phyloP scores from a whole-genome alignment of 768 basidiomycete genomes.

The Phlebiopsis gigantea region DNA sequence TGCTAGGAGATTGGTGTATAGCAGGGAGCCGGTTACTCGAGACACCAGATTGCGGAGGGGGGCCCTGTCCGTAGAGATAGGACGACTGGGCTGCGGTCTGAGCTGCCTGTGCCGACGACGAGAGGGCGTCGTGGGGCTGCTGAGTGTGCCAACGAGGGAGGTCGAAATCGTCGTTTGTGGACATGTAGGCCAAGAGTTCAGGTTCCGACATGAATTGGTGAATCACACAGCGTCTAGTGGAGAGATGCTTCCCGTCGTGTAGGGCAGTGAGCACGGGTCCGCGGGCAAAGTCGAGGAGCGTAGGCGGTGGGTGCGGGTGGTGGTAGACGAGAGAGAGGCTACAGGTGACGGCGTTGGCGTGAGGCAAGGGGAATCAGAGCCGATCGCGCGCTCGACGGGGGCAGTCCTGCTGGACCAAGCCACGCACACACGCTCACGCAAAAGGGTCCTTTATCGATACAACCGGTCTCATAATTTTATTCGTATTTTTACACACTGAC shows the following conservation, averaged over 20 bases:
- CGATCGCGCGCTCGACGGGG: conserved; percentile 14
- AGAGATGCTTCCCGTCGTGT: conserved; percentile 7
- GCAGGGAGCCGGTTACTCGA: conserved; percentile 41
- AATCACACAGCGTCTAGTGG: conserved; percentile 9
- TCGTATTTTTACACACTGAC: conserved; percentile 1
- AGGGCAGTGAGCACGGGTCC: conserved; percentile 11
- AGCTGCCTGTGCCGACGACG: conserved; percentile 60
- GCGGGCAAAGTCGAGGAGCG: conserved; percentile 16
- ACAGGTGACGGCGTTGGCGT: conserved; percentile 9
- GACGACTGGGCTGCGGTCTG: conserved; percentile 41
- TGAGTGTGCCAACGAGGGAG: conserved; percentile 53
- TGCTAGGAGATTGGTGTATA: conserved; percentile 40
- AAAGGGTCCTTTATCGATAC: conserved; percentile 5
- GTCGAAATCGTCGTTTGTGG: conserved; percentile 79
- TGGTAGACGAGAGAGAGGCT: conserved; percentile 14
- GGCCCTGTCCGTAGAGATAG: conserved; percentile 45
- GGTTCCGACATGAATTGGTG: conserved; percentile 59
- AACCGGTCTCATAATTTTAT: background rate
- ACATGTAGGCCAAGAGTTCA: conserved; percentile 65
- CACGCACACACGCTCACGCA: background rate
- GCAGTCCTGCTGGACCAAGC: background rate
- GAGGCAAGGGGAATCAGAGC: conserved; percentile 11
- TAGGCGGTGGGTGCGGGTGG: conserved; percentile 19
- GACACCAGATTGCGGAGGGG: conserved; percentile 38
- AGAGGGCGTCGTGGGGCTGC: conserved; percentile 38